phyloP scores from a whole-genome alignment of 1,139 yeast genomes.

The Yamadazyma sp. region DNA sequence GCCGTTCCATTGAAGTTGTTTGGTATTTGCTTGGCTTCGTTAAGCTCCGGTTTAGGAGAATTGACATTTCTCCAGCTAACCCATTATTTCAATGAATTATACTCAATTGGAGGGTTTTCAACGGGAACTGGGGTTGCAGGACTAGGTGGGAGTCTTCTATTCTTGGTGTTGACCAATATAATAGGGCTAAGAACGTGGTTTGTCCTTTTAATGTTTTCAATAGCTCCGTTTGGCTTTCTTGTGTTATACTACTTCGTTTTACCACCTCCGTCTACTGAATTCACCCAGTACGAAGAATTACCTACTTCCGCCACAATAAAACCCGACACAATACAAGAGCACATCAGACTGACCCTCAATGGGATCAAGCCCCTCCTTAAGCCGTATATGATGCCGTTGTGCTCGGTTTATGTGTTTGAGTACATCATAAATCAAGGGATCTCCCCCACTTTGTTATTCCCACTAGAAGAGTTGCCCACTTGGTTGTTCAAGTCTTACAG shows the following conservation, averaged over 20 bases:
- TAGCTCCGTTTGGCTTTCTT: slow-evolving; percentile 39
- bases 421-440: slow-evolving; percentile 90
- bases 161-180: slow-evolving; percentile 41
- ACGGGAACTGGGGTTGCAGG: slow-evolving; percentile 98
- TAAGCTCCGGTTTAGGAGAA: slow-evolving; percentile 89
- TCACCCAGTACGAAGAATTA: slow-evolving; percentile 9
- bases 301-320: slow-evolving; percentile 2
- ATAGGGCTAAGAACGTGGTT: slow-evolving; percentile 30
- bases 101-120: slow-evolving; percentile 80
- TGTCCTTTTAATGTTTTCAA: slow-evolving; percentile 32
- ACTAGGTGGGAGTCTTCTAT: slow-evolving; percentile 64
- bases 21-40: slow-evolving; percentile 81
- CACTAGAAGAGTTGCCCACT: slow-evolving; percentile 61
- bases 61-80: slow-evolving; percentile 83
- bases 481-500: slow-evolving; percentile 63
- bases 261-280: slow-evolving; percentile 21
- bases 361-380: slow-evolving; percentile 51
- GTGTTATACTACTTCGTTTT: slow-evolving; percentile 27
- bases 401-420: slow-evolving; percentile 81
- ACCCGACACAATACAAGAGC: slow-evolving; percentile 4
- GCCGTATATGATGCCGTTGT: slow-evolving; percentile 82
- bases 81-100: slow-evolving; percentile 54
- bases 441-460: slow-evolving; percentile 81
- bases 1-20: slow-evolving; percentile 41
- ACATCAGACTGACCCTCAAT: slow-evolving; percentile 36